Conservation (phyloP, 2,329 filamentous ascomycete genomes). For the Ophiostoma australiae region DNA sequence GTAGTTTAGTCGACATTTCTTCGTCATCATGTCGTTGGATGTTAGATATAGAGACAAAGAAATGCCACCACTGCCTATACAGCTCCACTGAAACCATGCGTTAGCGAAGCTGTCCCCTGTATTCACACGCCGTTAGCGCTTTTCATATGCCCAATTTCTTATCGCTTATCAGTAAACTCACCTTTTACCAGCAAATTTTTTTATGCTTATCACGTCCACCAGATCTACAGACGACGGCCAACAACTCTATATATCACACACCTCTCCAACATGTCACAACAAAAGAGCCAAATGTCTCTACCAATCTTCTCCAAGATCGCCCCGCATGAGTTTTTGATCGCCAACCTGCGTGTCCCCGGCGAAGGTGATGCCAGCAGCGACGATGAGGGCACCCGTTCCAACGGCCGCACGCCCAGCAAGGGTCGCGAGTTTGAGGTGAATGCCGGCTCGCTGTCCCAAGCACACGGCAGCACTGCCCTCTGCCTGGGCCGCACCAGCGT, state of each 20-base stretch:
- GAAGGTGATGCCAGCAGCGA: slow-evolving; percentile 32
- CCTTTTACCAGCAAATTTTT: slow-evolving; percentile 13
- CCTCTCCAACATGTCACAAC: slow-evolving; percentile 19
- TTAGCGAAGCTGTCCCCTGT: background rate
- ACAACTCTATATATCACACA: background rate
- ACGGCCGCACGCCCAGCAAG: slow-evolving; percentile 67
- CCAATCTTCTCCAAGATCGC: slow-evolving; percentile 84
- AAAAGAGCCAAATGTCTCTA: slow-evolving; percentile 39
- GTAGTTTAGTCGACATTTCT: background rate
- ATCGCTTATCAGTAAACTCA: slow-evolving; percentile 12
- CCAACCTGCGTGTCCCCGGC: slow-evolving; percentile 60
- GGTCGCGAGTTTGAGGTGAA: slow-evolving; percentile 72
- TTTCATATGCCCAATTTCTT: background rate
- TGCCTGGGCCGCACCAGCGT: slow-evolving; percentile 84
- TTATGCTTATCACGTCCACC: slow-evolving; percentile 11
- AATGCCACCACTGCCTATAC: background rate
- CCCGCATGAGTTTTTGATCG: slow-evolving; percentile 82
- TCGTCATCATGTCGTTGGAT: background rate
- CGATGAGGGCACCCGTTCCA: slow-evolving; percentile 62
- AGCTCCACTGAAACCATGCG: background rate
- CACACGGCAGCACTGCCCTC: slow-evolving; percentile 84
- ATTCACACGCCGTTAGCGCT: background rate
- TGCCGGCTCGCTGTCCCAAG: slow-evolving; percentile 77
- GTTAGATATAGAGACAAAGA: background rate
- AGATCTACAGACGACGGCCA: background rate